Base-by-base conservation (phyloP, 345 rosid genomes). In the Sonneratia alba region DNA sequence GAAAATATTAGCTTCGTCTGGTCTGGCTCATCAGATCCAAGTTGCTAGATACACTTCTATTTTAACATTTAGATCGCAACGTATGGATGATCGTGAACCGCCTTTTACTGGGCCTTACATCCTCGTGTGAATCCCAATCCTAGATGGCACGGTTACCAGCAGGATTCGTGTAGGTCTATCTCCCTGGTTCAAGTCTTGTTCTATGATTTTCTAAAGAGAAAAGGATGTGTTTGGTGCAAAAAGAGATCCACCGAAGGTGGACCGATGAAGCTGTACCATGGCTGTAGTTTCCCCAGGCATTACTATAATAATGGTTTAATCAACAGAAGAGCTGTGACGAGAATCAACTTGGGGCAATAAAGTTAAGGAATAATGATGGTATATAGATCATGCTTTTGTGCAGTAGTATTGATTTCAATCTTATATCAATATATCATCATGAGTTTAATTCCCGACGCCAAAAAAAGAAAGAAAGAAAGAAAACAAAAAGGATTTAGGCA, bases 221-320 rank as follows among this genome's bases (percentile, higher is more conserved):
- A 36, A 57, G 45, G 34, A 7, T 36, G 4, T 62, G 38, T 12
- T 27, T 12, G 51, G 37, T 55, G 3, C 27, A 49, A 38, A 40
- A 38, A 66, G 61, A 61, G 66, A 37, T 27, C 47, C 70, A 53
- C 10, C 64, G 16, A 34, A 63, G 55, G 10, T 47, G 74, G 74
- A 72, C 71, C 36, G 37, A 21, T 22, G 61, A 67, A 62, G 66
- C 64, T 66, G 68, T 36, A 37, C 45, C 37, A 8, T 34, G 59
- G 71, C 77, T 24, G 36, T 66, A 71, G 71, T 61, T 74, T 27
- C 48, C 66, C 69, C 57, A 57, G 76, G 61, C 62, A 8, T 45
- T 77, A 16, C 37, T 55, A 51, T 55, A 70, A 27, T 24, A 9
- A 68, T 36, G 32, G 11, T 13, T 61, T 24, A 24, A 24, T 9